Evolutionary conservation across 75 land plant species (phyloP).

Genomic region (Pinus taeda): DNA sequence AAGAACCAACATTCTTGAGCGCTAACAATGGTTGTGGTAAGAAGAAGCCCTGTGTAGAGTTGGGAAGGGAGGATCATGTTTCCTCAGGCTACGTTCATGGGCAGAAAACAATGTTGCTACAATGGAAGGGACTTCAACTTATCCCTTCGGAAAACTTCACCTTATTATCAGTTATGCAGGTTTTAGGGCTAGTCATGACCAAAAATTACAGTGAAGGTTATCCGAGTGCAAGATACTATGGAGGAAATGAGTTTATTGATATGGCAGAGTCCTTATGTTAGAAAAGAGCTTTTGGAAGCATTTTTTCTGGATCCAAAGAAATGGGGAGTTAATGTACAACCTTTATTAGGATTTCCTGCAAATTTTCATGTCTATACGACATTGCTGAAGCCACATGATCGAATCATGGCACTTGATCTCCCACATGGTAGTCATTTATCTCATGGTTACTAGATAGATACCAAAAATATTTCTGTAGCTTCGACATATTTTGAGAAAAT

Average conservation of each 20-base stretch:
- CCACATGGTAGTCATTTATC: conserved; percentile 59
- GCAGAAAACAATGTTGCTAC: too few species aligned
- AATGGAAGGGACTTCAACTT: conserved; percentile 41
- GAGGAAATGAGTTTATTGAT: conserved; percentile 66
- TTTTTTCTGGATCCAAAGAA: too few species aligned
- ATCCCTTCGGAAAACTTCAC: conserved; percentile 65
- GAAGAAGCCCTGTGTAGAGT: too few species aligned
- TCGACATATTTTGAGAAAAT: too few species aligned
- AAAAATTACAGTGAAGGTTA: conserved; percentile 62
- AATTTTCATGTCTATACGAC: conserved; percentile 59
- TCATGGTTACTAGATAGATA: conserved; percentile 42
- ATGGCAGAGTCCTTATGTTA: too few species aligned
- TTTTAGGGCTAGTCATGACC: conserved; percentile 58
- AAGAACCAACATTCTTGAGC: too few species aligned
- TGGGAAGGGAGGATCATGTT: too few species aligned
- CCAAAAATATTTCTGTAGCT: too few species aligned
- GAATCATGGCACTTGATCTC: conserved; percentile 59
- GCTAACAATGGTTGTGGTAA: too few species aligned
- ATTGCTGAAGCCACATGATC: conserved; percentile 47
- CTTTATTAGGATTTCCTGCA: conserved; percentile 50
- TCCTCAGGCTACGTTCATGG: too few species aligned
- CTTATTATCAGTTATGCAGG: conserved; percentile 54
- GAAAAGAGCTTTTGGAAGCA: too few species aligned
- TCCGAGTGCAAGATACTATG: conserved; percentile 65
- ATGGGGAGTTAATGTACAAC: conserved; percentile 46